Conservation (phyloP, 495 filamentous ascomycete genomes). For the Hyaloscypha bicolor region DNA sequence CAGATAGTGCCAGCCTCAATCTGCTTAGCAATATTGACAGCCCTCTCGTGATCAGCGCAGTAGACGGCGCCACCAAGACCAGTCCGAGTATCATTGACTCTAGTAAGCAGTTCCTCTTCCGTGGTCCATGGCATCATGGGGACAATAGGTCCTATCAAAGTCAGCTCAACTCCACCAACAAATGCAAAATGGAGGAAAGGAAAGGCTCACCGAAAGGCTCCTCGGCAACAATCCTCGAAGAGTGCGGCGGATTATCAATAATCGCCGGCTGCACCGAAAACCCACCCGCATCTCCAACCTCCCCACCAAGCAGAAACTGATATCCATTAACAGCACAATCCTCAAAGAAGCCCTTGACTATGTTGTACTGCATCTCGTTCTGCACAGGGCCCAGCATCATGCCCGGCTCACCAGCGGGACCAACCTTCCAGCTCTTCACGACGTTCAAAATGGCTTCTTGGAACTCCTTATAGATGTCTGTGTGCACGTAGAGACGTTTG, state of each 20-base stretch:
- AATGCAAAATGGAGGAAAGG: not conserved
- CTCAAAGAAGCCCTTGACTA: conserved; percentile 45
- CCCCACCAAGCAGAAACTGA: conserved; percentile 46
- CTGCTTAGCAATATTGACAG: conserved; percentile 41
- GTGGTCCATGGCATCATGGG: conserved; percentile 50
- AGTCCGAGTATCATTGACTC: conserved; percentile 49
- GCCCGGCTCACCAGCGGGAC: conserved; percentile 22
- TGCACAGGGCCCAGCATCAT: conserved; percentile 51
- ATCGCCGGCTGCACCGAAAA: conserved; percentile 52
- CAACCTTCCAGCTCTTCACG: conserved; percentile 43
- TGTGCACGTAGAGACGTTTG: conserved; percentile 62
- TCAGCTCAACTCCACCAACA: not conserved
- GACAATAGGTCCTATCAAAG: conserved; percentile 45
- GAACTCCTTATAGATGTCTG: conserved; percentile 57
- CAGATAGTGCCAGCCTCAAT: conserved; percentile 47
- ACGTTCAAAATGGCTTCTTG: conserved; percentile 47
- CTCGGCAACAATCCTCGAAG: conserved; percentile 50
- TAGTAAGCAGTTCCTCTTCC: conserved; percentile 50
- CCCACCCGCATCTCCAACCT: conserved; percentile 41
- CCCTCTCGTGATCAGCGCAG: conserved; percentile 45
- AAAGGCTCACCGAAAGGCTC: conserved; percentile 43
- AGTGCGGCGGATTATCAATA: conserved; percentile 59
- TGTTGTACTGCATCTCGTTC: conserved; percentile 52
- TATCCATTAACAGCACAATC: conserved; percentile 43
- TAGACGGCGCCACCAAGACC: conserved; percentile 55